Base-by-base conservation (phyloP, 2,329 filamentous ascomycete genomes). In the Fusarium citri region DNA sequence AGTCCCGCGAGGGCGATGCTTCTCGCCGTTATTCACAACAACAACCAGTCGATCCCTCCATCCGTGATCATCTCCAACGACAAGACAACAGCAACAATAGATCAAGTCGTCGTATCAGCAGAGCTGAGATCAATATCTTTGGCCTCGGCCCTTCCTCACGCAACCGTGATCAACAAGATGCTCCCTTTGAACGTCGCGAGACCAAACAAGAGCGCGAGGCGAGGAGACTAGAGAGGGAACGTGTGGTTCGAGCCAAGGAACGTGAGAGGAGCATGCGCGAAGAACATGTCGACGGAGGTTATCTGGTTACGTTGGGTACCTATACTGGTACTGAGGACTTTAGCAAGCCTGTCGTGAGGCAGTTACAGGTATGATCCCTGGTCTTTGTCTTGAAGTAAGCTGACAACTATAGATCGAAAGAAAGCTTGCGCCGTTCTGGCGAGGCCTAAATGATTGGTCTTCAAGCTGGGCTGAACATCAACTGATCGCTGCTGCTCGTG, bases 241-340 rank as follows among this genome's bases (percentile, higher is more conserved):
- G 93, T 47, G 83, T 87, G 18, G 86, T 88, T 40, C 87, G 96
- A 61, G 81, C 91, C 45, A 94, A 94, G 78, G 96, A 99, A 79
- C 89, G 96, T 49, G 94, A 97, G 79, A 88, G 92, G 71, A 99
- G 96, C 77, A 89, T 98, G 83, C 90, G 86, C 69, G 94, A 98
- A 74, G 96, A 99, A 78, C 89, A 94, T 78, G 92, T 98, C 5
- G 96, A 99, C 80, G 96, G 96, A 22, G 96, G 96, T 23, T 99
- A 91, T 81, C 83, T 99, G 49, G 96, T 99, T 31, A 99, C 96
- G 0, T 88, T 97, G 77, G 96, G 96, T 37, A 93, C 94, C 51
- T 99, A 99, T 77, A 95, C 93, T 23, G 94, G 95, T 0, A 84
- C 89, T 1, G 96, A 99, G 80, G 96, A 99, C 80, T 99, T 95